Conservation (phyloP, 768 basidiomycete species). For the Leccinum variicolor region DNA sequence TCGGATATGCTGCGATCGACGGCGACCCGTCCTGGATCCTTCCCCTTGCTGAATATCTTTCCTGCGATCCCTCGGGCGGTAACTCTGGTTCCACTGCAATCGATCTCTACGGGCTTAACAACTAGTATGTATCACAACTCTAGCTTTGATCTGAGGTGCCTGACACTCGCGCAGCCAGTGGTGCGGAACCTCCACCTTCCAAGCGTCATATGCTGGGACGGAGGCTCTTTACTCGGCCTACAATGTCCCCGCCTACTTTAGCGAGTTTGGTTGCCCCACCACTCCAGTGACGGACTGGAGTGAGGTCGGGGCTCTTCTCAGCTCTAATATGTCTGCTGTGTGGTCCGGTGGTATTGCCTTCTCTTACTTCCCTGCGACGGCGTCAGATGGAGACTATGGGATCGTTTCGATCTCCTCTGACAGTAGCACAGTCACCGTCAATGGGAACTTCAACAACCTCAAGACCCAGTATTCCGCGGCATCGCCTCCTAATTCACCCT, state of each 20-base stretch:
- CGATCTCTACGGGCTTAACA: constrained; percentile 85
- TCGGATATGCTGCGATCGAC: constrained; percentile 87
- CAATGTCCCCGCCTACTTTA: constrained; percentile 86
- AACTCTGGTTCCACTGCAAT: constrained; percentile 63
- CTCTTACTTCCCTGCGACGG: constrained; percentile 83
- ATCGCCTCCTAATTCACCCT: constrained; percentile 61
- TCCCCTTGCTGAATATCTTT: constrained; percentile 72
- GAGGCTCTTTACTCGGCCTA: constrained; percentile 56
- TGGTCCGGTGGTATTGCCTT: constrained; percentile 92
- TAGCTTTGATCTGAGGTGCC: not conserved
- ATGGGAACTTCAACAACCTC: constrained; percentile 66
- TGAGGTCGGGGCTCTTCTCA: constrained; percentile 72
- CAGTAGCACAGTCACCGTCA: constrained; percentile 61
- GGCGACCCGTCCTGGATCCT: constrained; percentile 59
- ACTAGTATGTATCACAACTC: constrained; percentile 55
- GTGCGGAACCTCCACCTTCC: constrained; percentile 69
- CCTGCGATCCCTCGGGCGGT: constrained; percentile 59
- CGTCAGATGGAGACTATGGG: constrained; percentile 73
- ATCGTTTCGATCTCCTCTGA: constrained; percentile 76
- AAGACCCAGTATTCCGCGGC: constrained; percentile 56
- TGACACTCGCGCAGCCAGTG: constrained; percentile 54
- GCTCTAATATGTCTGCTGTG: constrained; percentile 65
- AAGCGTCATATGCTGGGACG: constrained; percentile 52
- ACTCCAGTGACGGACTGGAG: constrained; percentile 69
- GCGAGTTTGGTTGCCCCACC: constrained; percentile 79